Evolutionary conservation across 306 rosid genomes (phyloP).

Genomic region (Acacia melanoxylon): DNA sequence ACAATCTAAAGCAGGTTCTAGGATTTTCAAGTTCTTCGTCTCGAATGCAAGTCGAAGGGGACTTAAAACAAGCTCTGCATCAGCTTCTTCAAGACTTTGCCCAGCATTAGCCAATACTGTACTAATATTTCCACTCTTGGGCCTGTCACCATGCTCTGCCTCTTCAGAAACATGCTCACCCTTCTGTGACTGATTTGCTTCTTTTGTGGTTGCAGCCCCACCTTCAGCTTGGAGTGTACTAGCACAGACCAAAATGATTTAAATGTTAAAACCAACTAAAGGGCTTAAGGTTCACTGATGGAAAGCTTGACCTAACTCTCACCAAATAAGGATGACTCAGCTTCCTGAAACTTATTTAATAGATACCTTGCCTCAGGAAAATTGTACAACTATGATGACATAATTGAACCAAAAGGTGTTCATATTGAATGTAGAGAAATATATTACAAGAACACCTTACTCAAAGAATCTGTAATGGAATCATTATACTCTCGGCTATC

Average conservation of each 20-base stretch:
- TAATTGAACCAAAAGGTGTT: not conserved
- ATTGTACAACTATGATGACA: not conserved
- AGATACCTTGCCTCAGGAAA: not conserved
- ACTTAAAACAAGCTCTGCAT: slow-evolving; percentile 82
- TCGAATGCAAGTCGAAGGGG: slow-evolving; percentile 92
- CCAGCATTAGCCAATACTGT: slow-evolving; percentile 71
- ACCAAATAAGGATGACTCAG: slow-evolving; percentile 11
- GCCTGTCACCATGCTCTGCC: slow-evolving; percentile 41
- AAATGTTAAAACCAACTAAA: slow-evolving; percentile 25
- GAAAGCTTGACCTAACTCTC: slow-evolving; percentile 15
- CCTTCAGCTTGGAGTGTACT: slow-evolving; percentile 41
- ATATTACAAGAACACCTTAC: not conserved
- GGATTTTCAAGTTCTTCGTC: slow-evolving; percentile 83
- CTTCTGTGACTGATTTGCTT: slow-evolving; percentile 48
- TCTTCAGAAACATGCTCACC: slow-evolving; percentile 35
- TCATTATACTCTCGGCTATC: not conserved
- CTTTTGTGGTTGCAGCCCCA: slow-evolving; percentile 48
- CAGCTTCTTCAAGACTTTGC: slow-evolving; percentile 72
- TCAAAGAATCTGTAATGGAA: not conserved
- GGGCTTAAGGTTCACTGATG: not conserved
- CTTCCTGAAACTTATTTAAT: not conserved
- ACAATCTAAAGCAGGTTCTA: slow-evolving; percentile 95
- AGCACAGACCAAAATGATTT: slow-evolving; percentile 39
- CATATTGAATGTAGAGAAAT: not conserved
- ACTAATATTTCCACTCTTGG: slow-evolving; percentile 48